These are phyloP conservation scores for Kwoniella newhampshirensis DNA, from an alignment of 768 basidiomycete species.

Conservation along the genomic window DNA sequence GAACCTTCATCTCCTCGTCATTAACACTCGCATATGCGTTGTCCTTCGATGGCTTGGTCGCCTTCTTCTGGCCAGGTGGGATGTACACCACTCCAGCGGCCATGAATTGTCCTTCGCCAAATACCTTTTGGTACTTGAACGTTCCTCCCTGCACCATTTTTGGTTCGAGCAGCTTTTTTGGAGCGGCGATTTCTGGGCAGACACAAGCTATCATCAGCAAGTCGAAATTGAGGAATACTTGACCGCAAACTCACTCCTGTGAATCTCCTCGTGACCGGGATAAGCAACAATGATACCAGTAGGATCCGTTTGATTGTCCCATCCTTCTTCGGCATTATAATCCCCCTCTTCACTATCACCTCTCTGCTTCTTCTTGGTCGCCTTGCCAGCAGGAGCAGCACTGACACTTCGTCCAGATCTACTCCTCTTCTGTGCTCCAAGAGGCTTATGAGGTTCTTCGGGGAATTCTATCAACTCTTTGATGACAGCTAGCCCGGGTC, in stretches of 20 bases:
- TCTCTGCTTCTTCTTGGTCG: constrained; percentile 15
- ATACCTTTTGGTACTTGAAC: constrained; percentile 88
- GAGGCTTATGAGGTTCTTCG: constrained; percentile 59
- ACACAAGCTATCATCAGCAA: background rate
- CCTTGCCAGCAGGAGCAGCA: constrained; percentile 10
- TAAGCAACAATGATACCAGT: constrained; percentile 70
- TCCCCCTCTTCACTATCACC: constrained; percentile 16
- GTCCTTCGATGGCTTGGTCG: constrained; percentile 83
- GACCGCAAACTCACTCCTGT: constrained; percentile 65
- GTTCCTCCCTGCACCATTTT: constrained; percentile 62
- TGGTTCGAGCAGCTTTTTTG: constrained; percentile 67
- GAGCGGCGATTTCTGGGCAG: constrained; percentile 73
- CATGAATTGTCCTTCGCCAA: constrained; percentile 85
- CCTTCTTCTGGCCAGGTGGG: constrained; percentile 76
- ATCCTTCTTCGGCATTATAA: constrained; percentile 61
- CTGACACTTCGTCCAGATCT: constrained; percentile 21
- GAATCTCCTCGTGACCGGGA: constrained; percentile 62
- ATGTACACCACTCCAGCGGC: constrained; percentile 85
- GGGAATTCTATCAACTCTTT: constrained; percentile 65
- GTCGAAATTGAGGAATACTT: background rate
- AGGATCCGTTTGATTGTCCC: constrained; percentile 76
- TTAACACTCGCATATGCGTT: constrained; percentile 80
- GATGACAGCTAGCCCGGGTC: constrained; percentile 61
- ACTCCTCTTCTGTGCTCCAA: constrained; percentile 51
- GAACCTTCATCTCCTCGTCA: background rate